Evolutionary conservation across 2,329 filamentous ascomycete genomes (phyloP), one percentile per base, ranked within the genome.

Genomic region (Arthroderma sp.): DNA sequence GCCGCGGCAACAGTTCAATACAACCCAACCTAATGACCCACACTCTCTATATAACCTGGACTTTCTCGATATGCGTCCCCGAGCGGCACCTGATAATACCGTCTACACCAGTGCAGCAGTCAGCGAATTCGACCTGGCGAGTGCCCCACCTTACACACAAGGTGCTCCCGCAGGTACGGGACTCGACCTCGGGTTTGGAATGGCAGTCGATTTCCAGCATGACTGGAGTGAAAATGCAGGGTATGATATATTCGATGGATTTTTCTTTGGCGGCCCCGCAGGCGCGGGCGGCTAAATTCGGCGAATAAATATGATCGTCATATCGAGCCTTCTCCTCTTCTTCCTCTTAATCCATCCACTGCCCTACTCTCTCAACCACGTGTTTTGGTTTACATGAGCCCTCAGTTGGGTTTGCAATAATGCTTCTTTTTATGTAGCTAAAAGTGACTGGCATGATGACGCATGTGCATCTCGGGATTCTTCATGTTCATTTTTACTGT

Each of bases 161-260:
- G 62, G 63, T 29, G 34, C 54, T 30, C 51, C 54, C 42, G 44
- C 57, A 22, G 66, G 63, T 28, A 65, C 68, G 30, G 66, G 66
- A 3, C 61, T 68, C 42, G 65, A 68, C 44, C 55, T 70, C 30
- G 66, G 66, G 3, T 66, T 66, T 49, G 65, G 65, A n/a, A 63
- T 66, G 62, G 62, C 63, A 1, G 58, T 66, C 42, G 67, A 67
- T 40, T 65, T 62, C 44, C 65, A 69, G 48, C 68, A 71, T 56
- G 68, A 71, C 52, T 70, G 68, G 67, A 67, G 63, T 42, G 68
- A 71, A 45, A 66, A 66, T 36, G 58, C 60, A 22, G 65, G 65
- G 40, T 65, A 68, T 52, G 71, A 74, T 62, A 53, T 75, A 30
- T 68, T 75, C 51, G 70, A 74, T 53, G 72, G 70, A 3, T 75